Evolutionary conservation across 345 rosid genomes (phyloP).

Genomic region (Hibiscus tridactylites): DNA sequence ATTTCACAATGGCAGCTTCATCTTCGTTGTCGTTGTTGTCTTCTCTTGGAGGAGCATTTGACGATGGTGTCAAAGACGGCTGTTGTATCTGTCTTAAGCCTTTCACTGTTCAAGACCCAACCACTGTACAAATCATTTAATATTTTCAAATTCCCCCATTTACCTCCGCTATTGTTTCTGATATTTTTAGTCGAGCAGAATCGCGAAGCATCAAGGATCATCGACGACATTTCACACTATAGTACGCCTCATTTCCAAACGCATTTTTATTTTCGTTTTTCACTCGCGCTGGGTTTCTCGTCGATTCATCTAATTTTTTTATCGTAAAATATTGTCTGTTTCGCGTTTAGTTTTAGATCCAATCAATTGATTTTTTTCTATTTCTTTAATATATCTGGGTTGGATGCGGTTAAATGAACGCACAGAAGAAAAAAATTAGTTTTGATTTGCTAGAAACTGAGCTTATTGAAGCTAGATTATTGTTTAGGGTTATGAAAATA

Average conservation of each 20-base stretch:
- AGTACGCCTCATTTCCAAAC: constrained; percentile 15
- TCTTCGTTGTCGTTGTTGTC: too few relatives aligned
- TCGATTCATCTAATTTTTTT: neutral
- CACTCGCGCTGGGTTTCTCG: neutral
- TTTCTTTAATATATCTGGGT: neutral
- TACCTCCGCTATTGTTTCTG: neutral
- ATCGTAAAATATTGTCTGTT: neutral
- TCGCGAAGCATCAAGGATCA: constrained; percentile 10
- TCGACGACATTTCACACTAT: constrained; percentile 18
- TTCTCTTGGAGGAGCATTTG: too few relatives aligned
- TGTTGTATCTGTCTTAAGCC: too few relatives aligned
- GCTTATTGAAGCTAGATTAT: neutral
- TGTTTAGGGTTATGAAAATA: neutral
- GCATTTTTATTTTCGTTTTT: neutral
- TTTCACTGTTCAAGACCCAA: too few relatives aligned
- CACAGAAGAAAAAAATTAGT: neutral
- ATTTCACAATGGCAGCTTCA: too few relatives aligned
- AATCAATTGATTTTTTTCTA: neutral
- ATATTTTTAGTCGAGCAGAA: constrained; percentile 6
- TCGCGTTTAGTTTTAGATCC: constrained; percentile 1
- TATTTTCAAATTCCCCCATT: neutral
- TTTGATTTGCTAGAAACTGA: neutral
- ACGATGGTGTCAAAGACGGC: too few relatives aligned
- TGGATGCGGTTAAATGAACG: neutral
- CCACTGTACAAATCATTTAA: too few relatives aligned